Conservation (phyloP, 805 yeast species). For the Saccharomycopsis babjevae region DNA sequence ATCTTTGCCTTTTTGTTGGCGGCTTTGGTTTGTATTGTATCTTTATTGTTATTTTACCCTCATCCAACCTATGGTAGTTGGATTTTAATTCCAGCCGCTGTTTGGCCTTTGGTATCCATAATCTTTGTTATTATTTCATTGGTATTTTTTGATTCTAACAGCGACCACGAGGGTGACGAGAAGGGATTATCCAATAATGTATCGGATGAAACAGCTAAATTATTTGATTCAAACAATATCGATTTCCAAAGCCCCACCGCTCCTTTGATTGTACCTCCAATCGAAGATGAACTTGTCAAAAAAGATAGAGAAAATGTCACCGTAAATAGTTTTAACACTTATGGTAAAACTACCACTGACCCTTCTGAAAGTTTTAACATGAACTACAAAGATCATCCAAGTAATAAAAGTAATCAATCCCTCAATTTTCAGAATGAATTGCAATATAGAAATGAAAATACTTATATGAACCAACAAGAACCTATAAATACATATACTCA, state of each 20-base stretch:
- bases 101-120: constrained; percentile 39
- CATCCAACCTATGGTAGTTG: constrained; percentile 63
- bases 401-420: neutral
- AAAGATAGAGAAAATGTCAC: neutral
- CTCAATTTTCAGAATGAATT: neutral
- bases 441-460: neutral
- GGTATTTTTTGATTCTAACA: constrained; percentile 19
- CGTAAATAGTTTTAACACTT: neutral
- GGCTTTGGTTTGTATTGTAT: constrained; percentile 44
- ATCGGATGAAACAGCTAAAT: neutral
- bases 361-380: neutral
- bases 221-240: neutral
- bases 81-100: constrained; percentile 61
- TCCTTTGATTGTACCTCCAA: neutral
- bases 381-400: neutral
- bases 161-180: constrained; percentile 13
- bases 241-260: neutral
- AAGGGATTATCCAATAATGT: neutral
- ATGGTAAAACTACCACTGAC: neutral
- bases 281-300: neutral
- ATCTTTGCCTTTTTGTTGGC: constrained; percentile 44
- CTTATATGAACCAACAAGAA: neutral
- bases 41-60: constrained; percentile 52
- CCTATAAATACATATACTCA: neutral
- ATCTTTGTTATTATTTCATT: constrained; percentile 38